Conservation (phyloP, 2,329 filamentous ascomycete genomes). For the Dendrostoma leiphaemia region DNA sequence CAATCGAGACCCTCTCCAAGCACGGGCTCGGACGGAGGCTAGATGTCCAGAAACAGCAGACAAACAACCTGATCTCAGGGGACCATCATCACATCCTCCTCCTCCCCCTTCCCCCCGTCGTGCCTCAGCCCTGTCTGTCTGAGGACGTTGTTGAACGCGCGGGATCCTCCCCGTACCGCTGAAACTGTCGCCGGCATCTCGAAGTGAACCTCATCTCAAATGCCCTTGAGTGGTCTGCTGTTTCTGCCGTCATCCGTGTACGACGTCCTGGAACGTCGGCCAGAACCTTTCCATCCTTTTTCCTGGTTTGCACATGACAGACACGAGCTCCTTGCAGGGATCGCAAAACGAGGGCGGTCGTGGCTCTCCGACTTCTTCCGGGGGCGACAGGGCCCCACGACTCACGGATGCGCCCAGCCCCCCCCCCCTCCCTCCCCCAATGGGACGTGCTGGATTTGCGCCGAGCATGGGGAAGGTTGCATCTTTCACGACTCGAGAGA, state of each 20-base stretch:
- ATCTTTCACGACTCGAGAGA: no score
- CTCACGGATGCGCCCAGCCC: conserved; percentile 3
- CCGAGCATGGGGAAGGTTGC: background rate
- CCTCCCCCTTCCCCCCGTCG: no score
- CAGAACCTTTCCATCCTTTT: conserved; percentile 9
- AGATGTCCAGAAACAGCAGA: conserved; percentile 1
- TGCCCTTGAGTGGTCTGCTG: conserved; percentile 3
- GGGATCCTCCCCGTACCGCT: background rate
- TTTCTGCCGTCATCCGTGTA: conserved; percentile 6
- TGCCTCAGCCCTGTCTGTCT: background rate
- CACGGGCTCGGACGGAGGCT: background rate
- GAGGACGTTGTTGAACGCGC: background rate
- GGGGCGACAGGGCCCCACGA: background rate
- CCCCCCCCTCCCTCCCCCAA: background rate
- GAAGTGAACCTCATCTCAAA: background rate
- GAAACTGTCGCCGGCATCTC: background rate
- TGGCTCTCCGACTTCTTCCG: background rate
- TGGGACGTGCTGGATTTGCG: no score
- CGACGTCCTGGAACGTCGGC: background rate
- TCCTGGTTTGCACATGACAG: background rate
- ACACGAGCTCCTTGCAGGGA: conserved; percentile 1
- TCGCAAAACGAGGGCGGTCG: background rate
- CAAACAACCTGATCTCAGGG: background rate
- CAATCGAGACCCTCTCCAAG: background rate
- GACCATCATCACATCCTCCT: background rate